These are phyloP conservation scores for Gossypium thurberi DNA, from an alignment of 345 rosid species.

Conservation along the genomic window DNA sequence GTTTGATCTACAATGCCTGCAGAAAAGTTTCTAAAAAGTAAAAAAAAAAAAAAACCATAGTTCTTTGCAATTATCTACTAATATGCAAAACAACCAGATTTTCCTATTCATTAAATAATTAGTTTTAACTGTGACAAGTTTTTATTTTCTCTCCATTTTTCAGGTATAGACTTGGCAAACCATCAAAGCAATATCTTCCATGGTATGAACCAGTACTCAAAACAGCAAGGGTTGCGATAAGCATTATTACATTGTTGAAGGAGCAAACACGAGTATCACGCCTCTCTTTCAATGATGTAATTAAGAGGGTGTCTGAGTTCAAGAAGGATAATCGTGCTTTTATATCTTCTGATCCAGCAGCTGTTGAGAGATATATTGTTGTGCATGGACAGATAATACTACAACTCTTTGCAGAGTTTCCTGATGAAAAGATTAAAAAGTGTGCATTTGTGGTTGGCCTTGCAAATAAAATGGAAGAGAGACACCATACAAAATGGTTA, in stretches of 20 bases:
- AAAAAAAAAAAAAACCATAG: neutral
- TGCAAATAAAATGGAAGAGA: conserved; percentile 57
- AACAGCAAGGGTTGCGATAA: conserved; percentile 60
- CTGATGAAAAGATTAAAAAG: conserved; percentile 37
- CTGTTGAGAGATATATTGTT: conserved; percentile 62
- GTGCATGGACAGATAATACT: conserved; percentile 77
- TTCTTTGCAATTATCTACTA: neutral
- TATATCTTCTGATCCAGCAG: conserved; percentile 53
- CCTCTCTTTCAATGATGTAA: conserved; percentile 57
- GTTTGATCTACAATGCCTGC: neutral
- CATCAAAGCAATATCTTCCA: conserved; percentile 70
- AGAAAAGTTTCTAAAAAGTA: neutral
- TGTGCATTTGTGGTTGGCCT: conserved; percentile 60
- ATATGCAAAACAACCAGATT: neutral
- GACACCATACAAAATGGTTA: conserved; percentile 75
- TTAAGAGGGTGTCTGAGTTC: conserved; percentile 42
- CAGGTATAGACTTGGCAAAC: conserved; percentile 91
- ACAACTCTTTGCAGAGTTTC: conserved; percentile 64
- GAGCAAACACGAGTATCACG: conserved; percentile 50
- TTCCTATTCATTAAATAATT: neutral
- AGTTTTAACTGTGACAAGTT: neutral
- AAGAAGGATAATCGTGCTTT: conserved; percentile 42
- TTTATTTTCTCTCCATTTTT: conserved; percentile 8
- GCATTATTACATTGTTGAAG: conserved; percentile 53
- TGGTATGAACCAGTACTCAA: conserved; percentile 68